Percentiles rank a stretch among this genome's conserved stretches.
Evolutionary conservation across 2,329 filamentous ascomycete genomes (phyloP).

Genomic region (Cordyceps fumosorosea): DNA sequence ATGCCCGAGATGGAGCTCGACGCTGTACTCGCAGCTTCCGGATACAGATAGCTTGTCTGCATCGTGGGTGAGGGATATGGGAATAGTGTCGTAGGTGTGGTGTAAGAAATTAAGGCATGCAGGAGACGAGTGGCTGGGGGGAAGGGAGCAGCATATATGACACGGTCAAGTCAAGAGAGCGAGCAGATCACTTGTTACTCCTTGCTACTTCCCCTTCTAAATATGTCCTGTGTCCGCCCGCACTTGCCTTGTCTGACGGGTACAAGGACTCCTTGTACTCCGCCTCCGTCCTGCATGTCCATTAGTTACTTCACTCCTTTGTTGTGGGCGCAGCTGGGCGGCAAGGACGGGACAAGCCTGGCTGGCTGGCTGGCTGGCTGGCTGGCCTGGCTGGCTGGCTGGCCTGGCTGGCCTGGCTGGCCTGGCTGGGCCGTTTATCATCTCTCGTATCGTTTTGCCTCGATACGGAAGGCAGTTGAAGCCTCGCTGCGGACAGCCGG

Average conservation of each 20-base stretch:
- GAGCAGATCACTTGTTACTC: background rate
- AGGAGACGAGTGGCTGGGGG: background rate
- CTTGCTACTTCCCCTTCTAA: too few species aligned
- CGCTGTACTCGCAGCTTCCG: background rate
- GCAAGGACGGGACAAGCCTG: background rate
- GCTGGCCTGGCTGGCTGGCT: background rate
- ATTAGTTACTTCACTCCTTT: background rate
- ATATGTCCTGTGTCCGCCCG: background rate
- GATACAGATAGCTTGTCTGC: slow-evolving; percentile 7
- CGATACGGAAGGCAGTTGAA: slow-evolving; percentile 6
- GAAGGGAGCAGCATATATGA: background rate
- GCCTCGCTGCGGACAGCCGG: slow-evolving; percentile 6
- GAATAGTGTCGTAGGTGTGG: background rate
- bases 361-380: background rate
- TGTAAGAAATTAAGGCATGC: background rate
- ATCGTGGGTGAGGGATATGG: background rate
- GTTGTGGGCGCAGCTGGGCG: slow-evolving; percentile 2
- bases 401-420: background rate
- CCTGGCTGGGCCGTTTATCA: background rate
- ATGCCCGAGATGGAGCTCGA: slow-evolving; percentile 10
- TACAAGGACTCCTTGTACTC: slow-evolving; percentile 8
- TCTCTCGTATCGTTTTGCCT: slow-evolving; percentile 3
- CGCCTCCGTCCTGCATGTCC: background rate
- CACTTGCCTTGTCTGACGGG: background rate
- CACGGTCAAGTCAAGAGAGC: background rate